Evolutionary conservation across 139 green algal genomes (phyloP), one percentile per base, ranked within the genome.

Genomic region (Tetratostichococcus sp.): DNA sequence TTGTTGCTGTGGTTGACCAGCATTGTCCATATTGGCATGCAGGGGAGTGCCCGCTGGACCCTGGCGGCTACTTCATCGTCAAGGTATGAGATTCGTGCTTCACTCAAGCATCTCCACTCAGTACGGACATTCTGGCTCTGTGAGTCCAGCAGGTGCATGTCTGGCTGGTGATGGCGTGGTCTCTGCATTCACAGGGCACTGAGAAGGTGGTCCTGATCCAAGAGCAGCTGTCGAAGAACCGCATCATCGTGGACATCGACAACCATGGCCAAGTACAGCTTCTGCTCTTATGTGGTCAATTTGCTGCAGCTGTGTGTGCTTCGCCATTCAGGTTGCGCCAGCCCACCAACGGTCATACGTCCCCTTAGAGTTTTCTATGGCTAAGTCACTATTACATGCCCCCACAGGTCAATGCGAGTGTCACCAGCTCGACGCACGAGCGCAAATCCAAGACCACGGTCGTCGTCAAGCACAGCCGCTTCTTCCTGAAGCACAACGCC

Each of bases 141-240:
- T n/a, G n/a, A n/a, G n/a, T n/a, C n/a, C n/a, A n/a, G n/a, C n/a
- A n/a, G n/a, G n/a, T n/a, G n/a, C n/a, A n/a, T n/a, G n/a, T n/a
- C n/a, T n/a, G n/a, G n/a, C n/a, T n/a, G n/a, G n/a, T n/a, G n/a
- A n/a, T n/a, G n/a, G n/a, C n/a, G n/a, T n/a, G n/a, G n/a, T n/a
- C n/a, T n/a, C n/a, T n/a, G n/a, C n/a, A n/a, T n/a, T n/a, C 82
- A 70, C 89, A 93, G 82, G 90, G 91, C 65, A 88, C 84, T n/a
- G 91, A 95, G 79, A 97, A 98, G 84, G 96, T 99, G 19, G 97
- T 99, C 69, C 85, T 99, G 17, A 99, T 99, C 82, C 96, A 99
- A 81, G 96, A 99, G 89, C 95, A 99, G 88, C 89, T 99, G 73
- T 92, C 83, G 74, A 99, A 99, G 85, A 99, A 99, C 84, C 86